These are phyloP conservation scores for Penicillium odoratum DNA, from an alignment of 495 filamentous ascomycete genomes.

Conservation along the genomic window DNA sequence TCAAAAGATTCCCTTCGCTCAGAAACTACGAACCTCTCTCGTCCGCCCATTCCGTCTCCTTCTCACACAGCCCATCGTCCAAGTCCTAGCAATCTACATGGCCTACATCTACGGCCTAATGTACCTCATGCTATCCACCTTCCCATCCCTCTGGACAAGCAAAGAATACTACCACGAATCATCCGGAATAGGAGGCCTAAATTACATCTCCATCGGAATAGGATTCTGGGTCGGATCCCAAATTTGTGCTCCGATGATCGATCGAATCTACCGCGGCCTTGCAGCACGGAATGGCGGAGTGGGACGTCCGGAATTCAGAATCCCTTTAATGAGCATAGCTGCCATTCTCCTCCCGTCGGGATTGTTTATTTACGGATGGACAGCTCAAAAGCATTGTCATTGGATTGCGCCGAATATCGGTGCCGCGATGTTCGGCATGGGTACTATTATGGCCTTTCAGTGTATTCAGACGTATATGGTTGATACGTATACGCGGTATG, in stretches of 20 bases:
- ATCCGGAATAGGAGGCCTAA: slow-evolving; percentile 62
- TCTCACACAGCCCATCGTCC: slow-evolving; percentile 60
- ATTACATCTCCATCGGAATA: slow-evolving; percentile 68
- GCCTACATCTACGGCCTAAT: slow-evolving; percentile 71
- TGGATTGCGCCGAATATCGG: slow-evolving; percentile 78
- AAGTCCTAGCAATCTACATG: slow-evolving; percentile 61
- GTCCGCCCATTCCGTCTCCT: slow-evolving; percentile 57
- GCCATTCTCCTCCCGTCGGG: slow-evolving; percentile 61
- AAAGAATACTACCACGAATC: slow-evolving; percentile 56
- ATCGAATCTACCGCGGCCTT: slow-evolving; percentile 61
- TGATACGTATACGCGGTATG: slow-evolving; percentile 74
- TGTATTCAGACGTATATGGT: slow-evolving; percentile 73
- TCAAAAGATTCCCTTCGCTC: slow-evolving; percentile 40
- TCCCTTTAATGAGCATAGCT: slow-evolving; percentile 61
- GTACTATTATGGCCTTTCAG: slow-evolving; percentile 66
- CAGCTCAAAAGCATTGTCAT: slow-evolving; percentile 57
- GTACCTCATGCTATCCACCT: slow-evolving; percentile 71
- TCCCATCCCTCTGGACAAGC: slow-evolving; percentile 61
- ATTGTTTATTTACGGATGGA: slow-evolving; percentile 73
- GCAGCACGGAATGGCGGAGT: slow-evolving; percentile 57
- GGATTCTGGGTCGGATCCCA: slow-evolving; percentile 68
- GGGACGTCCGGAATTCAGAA: slow-evolving; percentile 69
- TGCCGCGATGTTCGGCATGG: slow-evolving; percentile 55
- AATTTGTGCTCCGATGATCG: slow-evolving; percentile 61
- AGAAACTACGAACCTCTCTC: slow-evolving; percentile 40